Base-by-base conservation (phyloP, 441 rosid species). In the Pelargonium citronellum region DNA sequence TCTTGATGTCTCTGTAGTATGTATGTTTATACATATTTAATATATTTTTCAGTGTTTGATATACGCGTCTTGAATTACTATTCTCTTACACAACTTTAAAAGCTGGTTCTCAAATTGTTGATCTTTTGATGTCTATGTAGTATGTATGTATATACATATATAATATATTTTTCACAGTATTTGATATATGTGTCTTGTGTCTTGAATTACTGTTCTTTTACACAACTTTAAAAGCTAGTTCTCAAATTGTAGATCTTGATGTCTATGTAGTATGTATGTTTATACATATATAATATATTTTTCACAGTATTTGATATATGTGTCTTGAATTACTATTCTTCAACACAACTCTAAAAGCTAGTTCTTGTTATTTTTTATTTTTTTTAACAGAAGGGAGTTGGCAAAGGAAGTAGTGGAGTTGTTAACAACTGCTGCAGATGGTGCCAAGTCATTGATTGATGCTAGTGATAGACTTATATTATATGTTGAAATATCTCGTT, bases 361-460 rank as follows among this genome's bases (percentile, higher is more conserved):
- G 20, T 58, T 58, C 13, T 55, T 58, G 9, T 58, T 58, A 61
- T 63, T 71, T 71, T 13, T 64, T 80, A 47, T 64, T 20, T 55
- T 8, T 69, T 73, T 73, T 77, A 78, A 60, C 82, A 92, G 99
- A 86, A 86, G 92, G 76, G 91, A 90, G 67, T 75, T 89, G 79
- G 80, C 96, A 67, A 92, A 88, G 83, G 99, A 95, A 72, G 95
- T 92, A 47, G 98, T 86, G 67, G 98, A 95, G 67, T 80, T 88
- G 85, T 81, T 95, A 70, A 89, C 92, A 11, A 89, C 73, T 85
- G 99, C 99, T 71, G 91, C 97, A 0, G 96, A 90, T 81, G 96
- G 99, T 79, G 99, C 97, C 17, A 92, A 87, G 79, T 90, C 95
- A 67, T 83, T 95, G 79, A 95, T 92, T 79, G 99, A 95, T 84